Base-by-base conservation (phyloP, 2,329 filamentous ascomycete genomes). In the Pezicula radicicola region DNA sequence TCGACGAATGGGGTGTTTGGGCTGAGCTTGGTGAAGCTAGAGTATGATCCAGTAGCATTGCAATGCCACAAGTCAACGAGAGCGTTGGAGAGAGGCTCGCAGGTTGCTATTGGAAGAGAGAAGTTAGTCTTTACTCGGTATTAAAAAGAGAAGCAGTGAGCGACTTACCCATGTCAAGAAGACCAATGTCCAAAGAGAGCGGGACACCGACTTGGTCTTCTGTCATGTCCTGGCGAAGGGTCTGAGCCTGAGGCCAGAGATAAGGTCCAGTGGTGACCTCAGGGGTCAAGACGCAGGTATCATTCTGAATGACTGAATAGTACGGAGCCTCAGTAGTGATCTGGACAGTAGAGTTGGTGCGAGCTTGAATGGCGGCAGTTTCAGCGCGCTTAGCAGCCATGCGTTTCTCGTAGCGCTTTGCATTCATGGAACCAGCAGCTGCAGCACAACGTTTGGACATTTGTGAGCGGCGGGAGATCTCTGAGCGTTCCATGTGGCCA, bases 231-330 rank as follows among this genome's bases (percentile, higher is more conserved):
- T 72, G 69, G 19, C 70, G 67, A 27, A 58, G 51, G 12, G 50
- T 51, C 44, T 58, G 55, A 12, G 53, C 52, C 16, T 43, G 36
- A 37, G 55, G 51, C 46, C 44, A 58, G 68, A 70, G 80, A 66
- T 80, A 81, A 10, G 79, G 78, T 1, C 78, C 78, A 58, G 78
- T 70, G 5, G 73, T 79, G 19, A 74, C 72, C 60, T 80, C 77
- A 1, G 76, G 75, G n/a, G 70, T 74, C 21, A 80, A 66, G 19
- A 78, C 64, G 55, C 77, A 80, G 18, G 73, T 71, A 42, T 64
- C 67, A 60, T 73, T 70, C 15, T 49, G 46, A 19, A 61, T 47
- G 28, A 49, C 25, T 16, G 56, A 46, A 30, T 59, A 59, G 36
- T 55, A 60, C 10, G 56, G 58, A 6, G 53, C 53, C 36, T 62